Evolutionary conservation across 169 alveolate species (phyloP), one percentile per base, ranked within the genome.

Genomic region (Plasmodium berghei): DNA sequence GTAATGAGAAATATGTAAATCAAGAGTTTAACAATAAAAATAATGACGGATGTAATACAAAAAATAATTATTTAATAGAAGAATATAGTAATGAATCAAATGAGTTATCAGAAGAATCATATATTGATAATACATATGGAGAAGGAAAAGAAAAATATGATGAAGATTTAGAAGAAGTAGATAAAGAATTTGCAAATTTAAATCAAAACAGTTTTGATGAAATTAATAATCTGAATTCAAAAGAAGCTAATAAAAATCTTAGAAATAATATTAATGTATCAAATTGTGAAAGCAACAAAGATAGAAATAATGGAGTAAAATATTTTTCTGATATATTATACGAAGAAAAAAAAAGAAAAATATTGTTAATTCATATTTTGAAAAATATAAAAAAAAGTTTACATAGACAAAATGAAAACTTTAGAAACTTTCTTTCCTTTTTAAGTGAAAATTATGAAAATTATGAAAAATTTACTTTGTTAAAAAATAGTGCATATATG

Each of bases 381-480:
- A 83, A 83, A 45, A 83, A 61, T 26, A 83, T 83, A 10, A 83
- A 83, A 67, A 83, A 83, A 28, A n/a, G 45, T 1, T 55, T 83
- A 28, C 34, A 83, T 45, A 83, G 83, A 67, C 90, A 83, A 71
- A 83, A 69, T 22, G 40, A 46, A 48, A 83, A 67, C 6, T 83
- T 83, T 55, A 66, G 66, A 14, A 67, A 59, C 24, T 83, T 83
- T 22, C 28, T 83, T n/a, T 67, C 90, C 5, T 83, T 67, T 42
- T 20, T 83, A 20, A 83, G 90, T 83, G 90, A 83, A 67, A 52
- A 59, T 28, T 83, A 83, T 67, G 66, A 40, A 10, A 83, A 71
- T 6, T 83, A 83, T 61, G 90, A 83, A 67, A 49, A 56, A 28
- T 66, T 55, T 24, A 0, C 45, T 4, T 42, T n/a, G 2, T 1